These are phyloP conservation scores for Ascochyta clinopodiicola DNA, from an alignment of 2,329 filamentous ascomycete species.

Conservation along the genomic window DNA sequence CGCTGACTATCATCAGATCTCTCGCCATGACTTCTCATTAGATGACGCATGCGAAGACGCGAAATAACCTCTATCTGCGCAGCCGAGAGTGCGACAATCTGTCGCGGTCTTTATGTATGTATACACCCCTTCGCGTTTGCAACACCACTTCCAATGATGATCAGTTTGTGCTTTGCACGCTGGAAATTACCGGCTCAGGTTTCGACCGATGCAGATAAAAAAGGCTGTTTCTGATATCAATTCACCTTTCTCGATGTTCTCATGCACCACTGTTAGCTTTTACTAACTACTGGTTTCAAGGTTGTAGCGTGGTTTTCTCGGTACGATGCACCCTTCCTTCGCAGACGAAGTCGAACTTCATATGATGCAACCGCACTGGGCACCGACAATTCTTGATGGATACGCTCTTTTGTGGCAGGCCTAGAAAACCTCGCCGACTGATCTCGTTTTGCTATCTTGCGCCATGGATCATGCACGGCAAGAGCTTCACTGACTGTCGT, in stretches of 20 bases:
- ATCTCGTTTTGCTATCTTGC: constrained; percentile 50
- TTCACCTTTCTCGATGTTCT: background rate
- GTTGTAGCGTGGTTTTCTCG: constrained; percentile 11
- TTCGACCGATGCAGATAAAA: constrained; percentile 49
- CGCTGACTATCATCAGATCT: constrained; percentile 25
- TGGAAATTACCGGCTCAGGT: constrained; percentile 55
- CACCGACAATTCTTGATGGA: constrained; percentile 87
- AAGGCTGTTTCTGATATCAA: constrained; percentile 52
- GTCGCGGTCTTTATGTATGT: background rate
- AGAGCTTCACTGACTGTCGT: constrained; percentile 17
- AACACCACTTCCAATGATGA: constrained; percentile 43
- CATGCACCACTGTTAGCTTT: background rate
- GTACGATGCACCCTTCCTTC: constrained; percentile 31
- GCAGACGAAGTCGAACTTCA: constrained; percentile 24
- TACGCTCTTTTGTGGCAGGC: constrained; percentile 93
- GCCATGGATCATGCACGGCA: background rate
- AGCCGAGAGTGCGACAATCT: background rate
- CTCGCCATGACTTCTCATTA: background rate
- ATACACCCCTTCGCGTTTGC: background rate
- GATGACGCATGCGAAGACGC: background rate
- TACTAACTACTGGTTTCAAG: constrained; percentile 22
- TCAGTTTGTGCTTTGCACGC: constrained; percentile 50
- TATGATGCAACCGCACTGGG: constrained; percentile 96
- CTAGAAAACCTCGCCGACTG: constrained; percentile 99
- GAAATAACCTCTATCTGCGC: background rate